These are phyloP conservation scores for Dryadomyces quercivorus DNA, from an alignment of 2,329 filamentous ascomycete species.

Conservation along the genomic window DNA sequence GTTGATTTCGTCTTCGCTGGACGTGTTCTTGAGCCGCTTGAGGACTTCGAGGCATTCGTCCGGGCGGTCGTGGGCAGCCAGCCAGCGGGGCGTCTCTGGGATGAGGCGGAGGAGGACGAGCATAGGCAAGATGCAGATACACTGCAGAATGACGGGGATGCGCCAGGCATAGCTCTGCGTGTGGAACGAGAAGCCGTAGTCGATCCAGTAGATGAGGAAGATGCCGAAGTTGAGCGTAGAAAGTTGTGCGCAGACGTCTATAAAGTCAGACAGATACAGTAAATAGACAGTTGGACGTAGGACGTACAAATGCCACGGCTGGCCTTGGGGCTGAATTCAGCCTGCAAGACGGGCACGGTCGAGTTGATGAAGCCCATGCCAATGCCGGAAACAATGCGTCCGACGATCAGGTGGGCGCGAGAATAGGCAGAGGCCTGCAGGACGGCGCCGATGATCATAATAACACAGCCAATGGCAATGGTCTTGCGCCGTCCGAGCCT, in stretches of 20 bases:
- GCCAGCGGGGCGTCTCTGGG: conserved; percentile 34
- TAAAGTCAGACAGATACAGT: no score
- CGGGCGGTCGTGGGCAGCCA: conserved; percentile 23
- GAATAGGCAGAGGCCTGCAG: conserved; percentile 23
- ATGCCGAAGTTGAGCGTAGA: conserved; percentile 21
- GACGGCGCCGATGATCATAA: conserved; percentile 22
- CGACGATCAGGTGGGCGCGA: conserved; percentile 27
- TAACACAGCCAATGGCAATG: conserved; percentile 19
- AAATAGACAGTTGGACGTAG: no score
- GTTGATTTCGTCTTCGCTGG: neutral
- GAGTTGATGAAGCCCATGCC: conserved; percentile 26
- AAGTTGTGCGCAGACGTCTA: conserved; percentile 18
- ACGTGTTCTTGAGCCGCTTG: conserved; percentile 14
- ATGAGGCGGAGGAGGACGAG: conserved; percentile 22
- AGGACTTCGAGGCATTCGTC: conserved; percentile 20
- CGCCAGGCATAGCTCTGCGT: conserved; percentile 23
- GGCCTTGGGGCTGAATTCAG: conserved; percentile 18
- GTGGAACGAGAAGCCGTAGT: conserved; percentile 22
- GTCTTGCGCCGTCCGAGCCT: conserved; percentile 21
- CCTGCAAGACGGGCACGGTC: conserved; percentile 23
- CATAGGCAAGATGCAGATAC: conserved; percentile 25
- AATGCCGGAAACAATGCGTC: conserved; percentile 24
- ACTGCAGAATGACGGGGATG: conserved; percentile 31
- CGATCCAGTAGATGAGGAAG: conserved; percentile 25
- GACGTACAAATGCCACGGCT: conserved; percentile 19